phyloP scores from a whole-genome alignment of 257 asterid genomes.

The Linaria vulgaris region DNA sequence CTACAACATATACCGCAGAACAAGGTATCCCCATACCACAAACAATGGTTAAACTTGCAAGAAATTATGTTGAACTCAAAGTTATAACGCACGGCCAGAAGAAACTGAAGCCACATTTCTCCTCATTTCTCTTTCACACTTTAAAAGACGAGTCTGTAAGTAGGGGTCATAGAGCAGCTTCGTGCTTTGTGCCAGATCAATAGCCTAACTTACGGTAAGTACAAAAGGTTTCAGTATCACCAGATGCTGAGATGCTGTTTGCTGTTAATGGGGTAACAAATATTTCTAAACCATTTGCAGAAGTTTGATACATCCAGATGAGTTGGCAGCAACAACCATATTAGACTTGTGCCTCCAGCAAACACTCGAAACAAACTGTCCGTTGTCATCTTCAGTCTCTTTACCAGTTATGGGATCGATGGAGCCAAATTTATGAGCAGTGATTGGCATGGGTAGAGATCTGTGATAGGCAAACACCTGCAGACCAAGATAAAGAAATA shows the following conservation, averaged over 20 bases:
- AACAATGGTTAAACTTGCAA: constrained; percentile 17
- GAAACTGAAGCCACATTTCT: constrained; percentile 6
- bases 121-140: too few relatives aligned
- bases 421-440: constrained; percentile 81
- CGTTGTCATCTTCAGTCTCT: constrained; percentile 75
- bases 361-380: constrained; percentile 87
- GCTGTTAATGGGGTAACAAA: constrained; percentile 14
- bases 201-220: neutral
- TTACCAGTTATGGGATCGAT: constrained; percentile 78
- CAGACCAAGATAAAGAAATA: neutral
- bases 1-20: constrained; percentile 28
- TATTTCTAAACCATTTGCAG: constrained; percentile 63
- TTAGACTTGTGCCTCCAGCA: constrained; percentile 89
- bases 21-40: constrained; percentile 23
- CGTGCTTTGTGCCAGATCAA: neutral
- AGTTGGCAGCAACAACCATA: constrained; percentile 79
- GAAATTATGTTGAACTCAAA: neutral
- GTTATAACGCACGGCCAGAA: neutral
- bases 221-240: constrained; percentile 7
- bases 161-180: neutral
- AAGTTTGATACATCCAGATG: constrained; percentile 78
- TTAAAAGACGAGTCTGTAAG: neutral
- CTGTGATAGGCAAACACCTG: constrained; percentile 79
- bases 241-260: neutral
- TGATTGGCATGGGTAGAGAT: constrained; percentile 84